Percentiles rank a stretch among this genome's conserved stretches.
phyloP scores from a whole-genome alignment of 2,329 filamentous ascomycete species.

The Purpureocillium lavendulum region DNA sequence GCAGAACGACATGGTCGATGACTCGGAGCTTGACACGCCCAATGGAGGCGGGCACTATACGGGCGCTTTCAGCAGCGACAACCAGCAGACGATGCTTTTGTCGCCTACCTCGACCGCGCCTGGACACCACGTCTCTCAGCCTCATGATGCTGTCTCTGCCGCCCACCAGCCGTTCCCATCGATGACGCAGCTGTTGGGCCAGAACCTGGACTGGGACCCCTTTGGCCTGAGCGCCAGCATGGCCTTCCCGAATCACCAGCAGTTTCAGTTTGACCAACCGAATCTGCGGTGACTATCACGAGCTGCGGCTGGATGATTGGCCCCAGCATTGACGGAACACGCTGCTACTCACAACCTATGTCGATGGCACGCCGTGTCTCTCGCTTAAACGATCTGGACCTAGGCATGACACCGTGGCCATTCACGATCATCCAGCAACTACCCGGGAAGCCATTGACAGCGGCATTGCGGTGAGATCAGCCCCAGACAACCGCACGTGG shows the following conservation, averaged over 20 bases:
- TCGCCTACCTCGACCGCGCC: conserved; percentile 31
- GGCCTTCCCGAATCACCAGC: conserved; percentile 82
- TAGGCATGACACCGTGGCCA: too few species aligned
- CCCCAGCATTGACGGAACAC: too few species aligned
- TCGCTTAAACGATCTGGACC: too few species aligned
- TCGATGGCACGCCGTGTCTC: too few species aligned
- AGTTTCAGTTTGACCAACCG: conserved; percentile 64
- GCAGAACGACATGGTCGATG: conserved; percentile 81
- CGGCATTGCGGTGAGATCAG: too few species aligned
- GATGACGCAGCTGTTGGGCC: conserved; percentile 60
- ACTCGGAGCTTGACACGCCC: conserved; percentile 63
- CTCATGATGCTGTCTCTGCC: conserved; percentile 24
- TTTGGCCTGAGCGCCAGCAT: conserved; percentile 91
- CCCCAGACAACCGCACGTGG: too few species aligned
- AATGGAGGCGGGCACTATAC: conserved; percentile 58
- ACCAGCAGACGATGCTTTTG: conserved; percentile 33
- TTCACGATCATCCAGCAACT: too few species aligned
- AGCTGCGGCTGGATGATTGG: background rate
- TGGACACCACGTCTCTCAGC: conserved; percentile 17
- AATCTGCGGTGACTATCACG: conserved; percentile 33
- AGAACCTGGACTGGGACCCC: conserved; percentile 84
- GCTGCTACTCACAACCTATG: too few species aligned
- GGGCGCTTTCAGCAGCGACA: conserved; percentile 40
- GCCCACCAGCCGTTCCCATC: conserved; percentile 45
- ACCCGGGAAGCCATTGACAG: too few species aligned